Evolutionary conservation across 495 filamentous ascomycete genomes (phyloP), one percentile per base, ranked within the genome.

Genomic region (Aspergillus steynii): DNA sequence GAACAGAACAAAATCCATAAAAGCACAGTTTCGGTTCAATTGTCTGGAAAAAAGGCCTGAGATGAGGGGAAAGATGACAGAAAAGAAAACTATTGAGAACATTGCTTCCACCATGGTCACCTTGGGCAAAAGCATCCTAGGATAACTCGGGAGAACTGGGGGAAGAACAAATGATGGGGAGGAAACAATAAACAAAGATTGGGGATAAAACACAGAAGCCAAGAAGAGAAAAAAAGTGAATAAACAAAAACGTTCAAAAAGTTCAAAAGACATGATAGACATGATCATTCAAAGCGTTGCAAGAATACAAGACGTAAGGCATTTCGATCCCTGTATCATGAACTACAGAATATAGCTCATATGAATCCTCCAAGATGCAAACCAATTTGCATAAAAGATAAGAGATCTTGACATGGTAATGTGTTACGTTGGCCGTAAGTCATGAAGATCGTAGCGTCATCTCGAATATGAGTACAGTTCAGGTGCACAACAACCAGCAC

Each of bases 391-490:
- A 69, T 65, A 54, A 58, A 69, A 59, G 65, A 59, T 59, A 59
- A 63, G 52, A 66, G 62, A 60, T 65, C 63, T 70, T 68, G 71
- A 63, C 58, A 68, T 72, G 67, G 67, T 70, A 76, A 62, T 61
- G 55, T 71, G 65, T 71, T 66, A 66, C 59, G 60, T 51, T 65
- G 70, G 71, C 71, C 77, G 75, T 80, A 74, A 78, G 61, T 81
- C 77, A 72, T 79, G 64, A 74, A 68, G 60, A 72, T 80, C 78
- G 71, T 80, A 60, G 68, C 72, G 72, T 80, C 78, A 61, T 80
- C 58, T 68, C 68, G 71, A 56, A 59, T 78, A 78, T 75, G 74
- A 68, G 72, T 80, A 80, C 78, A 80, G 53, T 64, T 68, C 66
- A 66, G 20, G 65, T 62, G 60, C 67, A 61, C 57, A 65, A 31